These are phyloP conservation scores for Nothophytophthora sp. DNA, from an alignment of 352 stramenopile species.

Conservation along the genomic window DNA sequence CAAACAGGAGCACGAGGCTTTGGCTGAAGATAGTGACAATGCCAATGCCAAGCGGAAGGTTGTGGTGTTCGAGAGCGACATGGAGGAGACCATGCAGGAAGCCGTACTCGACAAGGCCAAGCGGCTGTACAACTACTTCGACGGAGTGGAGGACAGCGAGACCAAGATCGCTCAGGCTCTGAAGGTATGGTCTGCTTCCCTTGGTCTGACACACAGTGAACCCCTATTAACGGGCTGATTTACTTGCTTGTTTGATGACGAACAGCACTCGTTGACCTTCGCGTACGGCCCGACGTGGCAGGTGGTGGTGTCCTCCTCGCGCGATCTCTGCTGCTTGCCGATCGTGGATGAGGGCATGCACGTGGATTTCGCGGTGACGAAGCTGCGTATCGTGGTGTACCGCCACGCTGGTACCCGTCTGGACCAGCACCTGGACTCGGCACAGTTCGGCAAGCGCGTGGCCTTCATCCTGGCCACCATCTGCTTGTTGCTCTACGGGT, in stretches of 20 bases:
- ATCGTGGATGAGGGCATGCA: slow-evolving; percentile 45
- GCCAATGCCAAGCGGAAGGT: slow-evolving; percentile 41
- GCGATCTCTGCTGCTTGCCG: slow-evolving; percentile 60
- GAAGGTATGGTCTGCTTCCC: no score
- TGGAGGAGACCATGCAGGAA: slow-evolving; percentile 47
- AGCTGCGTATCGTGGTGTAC: slow-evolving; percentile 70
- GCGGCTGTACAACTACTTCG: slow-evolving; percentile 42
- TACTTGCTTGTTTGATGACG: neutral
- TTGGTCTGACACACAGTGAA: no score
- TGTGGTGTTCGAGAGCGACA: slow-evolving; percentile 55
- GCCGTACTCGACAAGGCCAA: slow-evolving; percentile 37
- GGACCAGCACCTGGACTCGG: slow-evolving; percentile 59
- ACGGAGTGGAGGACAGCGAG: slow-evolving; percentile 36
- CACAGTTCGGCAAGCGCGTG: slow-evolving; percentile 58
- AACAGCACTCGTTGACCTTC: slow-evolving; percentile 59
- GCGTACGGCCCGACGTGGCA: slow-evolving; percentile 76
- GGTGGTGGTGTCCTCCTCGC: slow-evolving; percentile 47
- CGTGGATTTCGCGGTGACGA: slow-evolving; percentile 52
- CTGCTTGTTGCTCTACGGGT: slow-evolving; percentile 58
- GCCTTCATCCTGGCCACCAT: slow-evolving; percentile 61
- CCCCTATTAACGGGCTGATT: slow-evolving; percentile 7
- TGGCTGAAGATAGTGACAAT: slow-evolving; percentile 9
- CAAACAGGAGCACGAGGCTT: slow-evolving; percentile 31
- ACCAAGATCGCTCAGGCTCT: slow-evolving; percentile 56
- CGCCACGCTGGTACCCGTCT: slow-evolving; percentile 51